Conservation (phyloP, 768 basidiomycete species). For the Porpolomopsis calyptriformis region DNA sequence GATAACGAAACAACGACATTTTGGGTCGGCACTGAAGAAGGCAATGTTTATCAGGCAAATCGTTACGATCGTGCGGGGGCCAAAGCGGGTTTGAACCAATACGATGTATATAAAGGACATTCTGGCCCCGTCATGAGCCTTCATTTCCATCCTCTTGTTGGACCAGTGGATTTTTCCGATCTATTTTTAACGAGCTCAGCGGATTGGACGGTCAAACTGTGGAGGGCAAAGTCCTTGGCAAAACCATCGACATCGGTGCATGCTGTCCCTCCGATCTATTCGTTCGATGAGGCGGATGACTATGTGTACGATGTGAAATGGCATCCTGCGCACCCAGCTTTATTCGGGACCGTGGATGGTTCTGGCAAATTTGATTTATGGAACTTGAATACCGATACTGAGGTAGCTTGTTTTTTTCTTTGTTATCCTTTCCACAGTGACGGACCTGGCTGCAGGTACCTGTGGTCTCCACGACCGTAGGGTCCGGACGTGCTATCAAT, state of each 20-base stretch:
- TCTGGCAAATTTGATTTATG: constrained; percentile 93
- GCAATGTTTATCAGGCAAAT: constrained; percentile 92
- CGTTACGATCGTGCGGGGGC: constrained; percentile 94
- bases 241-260: constrained; percentile 59
- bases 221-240: constrained; percentile 72
- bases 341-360: constrained; percentile 91
- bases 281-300: constrained; percentile 96
- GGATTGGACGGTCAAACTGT: constrained; percentile 98
- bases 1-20: constrained; percentile 95
- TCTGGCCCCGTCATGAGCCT: constrained; percentile 89
- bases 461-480: constrained; percentile 74
- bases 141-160: constrained; percentile 86
- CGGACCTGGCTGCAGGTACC: constrained; percentile 54
- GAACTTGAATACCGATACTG: constrained; percentile 95
- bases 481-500: constrained; percentile 78
- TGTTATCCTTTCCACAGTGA: neutral
- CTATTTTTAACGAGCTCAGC: constrained; percentile 87
- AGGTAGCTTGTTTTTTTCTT: constrained; percentile 44
- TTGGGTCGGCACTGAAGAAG: constrained; percentile 98
- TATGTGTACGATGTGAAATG: constrained; percentile 98
- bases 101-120: constrained; percentile 89
- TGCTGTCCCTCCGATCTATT: constrained; percentile 67
- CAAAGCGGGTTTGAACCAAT: constrained; percentile 90
- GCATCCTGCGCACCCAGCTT: constrained; percentile 91
- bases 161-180: constrained; percentile 91